Evolutionary conservation across 305 asterid species (phyloP), one percentile per base, ranked within the genome.

Genomic region (Solanum hybrid): DNA sequence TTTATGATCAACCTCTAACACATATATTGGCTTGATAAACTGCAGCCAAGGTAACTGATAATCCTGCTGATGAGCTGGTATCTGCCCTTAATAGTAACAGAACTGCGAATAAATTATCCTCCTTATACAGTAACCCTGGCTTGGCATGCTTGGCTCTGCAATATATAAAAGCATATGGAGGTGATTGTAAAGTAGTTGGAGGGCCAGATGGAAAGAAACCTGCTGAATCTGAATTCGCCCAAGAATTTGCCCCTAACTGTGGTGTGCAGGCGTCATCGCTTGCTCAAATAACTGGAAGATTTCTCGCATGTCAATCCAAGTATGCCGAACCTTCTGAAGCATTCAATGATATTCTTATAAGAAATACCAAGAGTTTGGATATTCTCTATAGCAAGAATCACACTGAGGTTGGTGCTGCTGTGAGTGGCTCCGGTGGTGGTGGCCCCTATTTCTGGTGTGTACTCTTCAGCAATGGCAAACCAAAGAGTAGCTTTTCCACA

Each of bases 381-480:
- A 94, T 96, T 76, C 92, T 97, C 31, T 90, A 89, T 2, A 93
- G 95, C 92, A 94, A 91, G 94, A 97, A 94, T 89, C 98, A 97
- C 93, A 91, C 97, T 3, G 98, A 97, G 92, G 97, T 96, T 17
- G 99, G 99, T 7, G 98, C 98, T 5, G 99, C 98, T 0, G 99
- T 95, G 78, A 97, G 96, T 46, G 94, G 97, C 73, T 94, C 98
- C 1, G 98, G 60, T 46, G 96, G 96, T 10, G 96, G 97, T 14
- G 95, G 94, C 4, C 98, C 99, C 7, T 96, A 92, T 87, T 97
- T 96, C 89, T 97, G 99, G 98, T 96, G 98, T 72, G 95, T 96
- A 88, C 92, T 96, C 91, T 97, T 97, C 86, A 96, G 99, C 78
- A 94, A 90, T 2, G 99, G 99, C 27, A 93, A 89, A 88, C 46